Base-by-base conservation (phyloP, 2,329 filamentous ascomycete species). In the Colletotrichum lupini region DNA sequence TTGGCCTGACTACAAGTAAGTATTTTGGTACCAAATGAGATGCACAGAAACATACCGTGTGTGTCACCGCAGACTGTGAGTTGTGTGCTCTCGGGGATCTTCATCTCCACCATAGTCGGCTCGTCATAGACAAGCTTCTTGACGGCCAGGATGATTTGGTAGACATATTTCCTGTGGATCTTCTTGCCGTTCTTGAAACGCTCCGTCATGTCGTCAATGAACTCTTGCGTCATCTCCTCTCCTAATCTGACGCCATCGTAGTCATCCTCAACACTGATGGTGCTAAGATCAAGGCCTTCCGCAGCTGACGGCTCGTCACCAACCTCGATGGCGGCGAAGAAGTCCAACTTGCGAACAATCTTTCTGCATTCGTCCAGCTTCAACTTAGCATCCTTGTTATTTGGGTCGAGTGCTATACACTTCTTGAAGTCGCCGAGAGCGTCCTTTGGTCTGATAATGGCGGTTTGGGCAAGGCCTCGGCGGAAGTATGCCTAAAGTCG, bases 61-160 rank as follows among this genome's bases (percentile, higher is more conserved):
- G 97, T 99, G 82, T 99, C 97, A 82, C 97, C 97, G 80, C 97
- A 99, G 68, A 99, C 95, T 2, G 97, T 99, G 79, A 99, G 87
- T 80, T 93, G 90, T 71, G 93, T 91, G 69, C 92, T 95, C 58
- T 94, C 85, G 6, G 93, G 91, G 67, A 99, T 91, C 62, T 94
- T 90, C 80, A 97, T 90, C 85, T 99, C 97, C 30, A 98, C 95
- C 97, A 99, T 98, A 30, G 97, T 99, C 19, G 96, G 90, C 85
- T 99, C 97, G 66, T 95, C 92, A 82, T 96, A 95, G 58, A 98
- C 92, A 71, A 99, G 90, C 75, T 98, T 92, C 87, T 94, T 95
- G 78, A 97, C 94, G 6, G 94, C 94, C 78, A 98, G 86, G 78
- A 99, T 89, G 80, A 99, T 99, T 85, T 98, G 95, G 87, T 96